Percentiles rank a stretch among this genome's conserved stretches.
Conservation (phyloP, 2,329 filamentous ascomycete species). For the Fusarium decemcellulare region DNA sequence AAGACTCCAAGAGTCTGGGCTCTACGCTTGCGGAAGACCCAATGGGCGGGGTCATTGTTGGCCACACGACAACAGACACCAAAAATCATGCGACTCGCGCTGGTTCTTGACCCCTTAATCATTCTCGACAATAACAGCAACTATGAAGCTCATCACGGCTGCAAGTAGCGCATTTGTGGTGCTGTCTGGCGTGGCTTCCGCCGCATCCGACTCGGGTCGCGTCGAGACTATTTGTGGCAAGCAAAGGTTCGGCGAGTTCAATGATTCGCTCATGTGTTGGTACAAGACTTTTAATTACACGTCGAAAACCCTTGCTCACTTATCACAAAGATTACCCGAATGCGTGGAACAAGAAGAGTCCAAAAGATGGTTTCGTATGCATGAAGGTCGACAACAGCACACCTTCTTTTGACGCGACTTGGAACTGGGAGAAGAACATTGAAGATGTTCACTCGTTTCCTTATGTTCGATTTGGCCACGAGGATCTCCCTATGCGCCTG, state of each 20-base stretch:
- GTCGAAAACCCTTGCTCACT: neutral
- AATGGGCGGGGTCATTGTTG: constrained; percentile 16
- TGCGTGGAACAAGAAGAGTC: constrained; percentile 45
- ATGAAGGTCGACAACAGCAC: constrained; percentile 45
- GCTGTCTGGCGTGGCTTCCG: neutral
- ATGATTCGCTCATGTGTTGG: constrained; percentile 36
- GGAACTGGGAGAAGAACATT: constrained; percentile 43
- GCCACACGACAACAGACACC: constrained; percentile 20
- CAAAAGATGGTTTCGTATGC: constrained; percentile 42
- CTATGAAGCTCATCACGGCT: constrained; percentile 8
- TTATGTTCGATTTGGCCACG: constrained; percentile 43
- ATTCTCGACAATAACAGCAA: neutral
- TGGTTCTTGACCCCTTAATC: constrained; percentile 1
- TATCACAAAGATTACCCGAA: constrained; percentile 41
- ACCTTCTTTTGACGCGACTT: constrained; percentile 37
- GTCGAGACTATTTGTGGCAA: constrained; percentile 18
- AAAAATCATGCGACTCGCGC: neutral
- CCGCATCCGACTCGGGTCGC: neutral
- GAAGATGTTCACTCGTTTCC: constrained; percentile 46
- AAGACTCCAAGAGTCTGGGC: constrained; percentile 9
- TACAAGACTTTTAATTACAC: neutral
- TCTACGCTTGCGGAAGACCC: neutral
- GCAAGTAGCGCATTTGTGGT: neutral
- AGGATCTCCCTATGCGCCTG: constrained; percentile 35
- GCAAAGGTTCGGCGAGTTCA: constrained; percentile 28